Percentiles rank a stretch among this genome's conserved stretches.
Evolutionary conservation across 1,284 basidiomycete species (phyloP).

Genomic region (Gomphus sp.): DNA sequence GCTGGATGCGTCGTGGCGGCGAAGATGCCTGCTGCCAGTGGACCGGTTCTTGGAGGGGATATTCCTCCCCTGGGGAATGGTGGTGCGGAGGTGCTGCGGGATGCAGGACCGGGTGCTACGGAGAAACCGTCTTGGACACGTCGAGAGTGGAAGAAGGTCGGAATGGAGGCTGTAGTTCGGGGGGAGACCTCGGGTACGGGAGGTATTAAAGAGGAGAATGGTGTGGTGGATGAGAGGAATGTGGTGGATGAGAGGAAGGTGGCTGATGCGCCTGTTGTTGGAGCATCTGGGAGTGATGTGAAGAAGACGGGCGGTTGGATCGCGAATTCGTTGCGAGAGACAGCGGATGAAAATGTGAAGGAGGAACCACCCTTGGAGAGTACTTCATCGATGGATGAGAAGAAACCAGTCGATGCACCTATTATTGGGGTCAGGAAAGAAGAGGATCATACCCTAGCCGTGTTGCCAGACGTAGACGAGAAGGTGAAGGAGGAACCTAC

Average conservation of each 20-base stretch:
- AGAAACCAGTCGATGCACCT: background rate
- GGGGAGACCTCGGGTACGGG: background rate
- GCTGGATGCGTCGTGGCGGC: background rate
- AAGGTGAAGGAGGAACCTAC: slow-evolving; percentile 14
- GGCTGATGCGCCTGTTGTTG: background rate
- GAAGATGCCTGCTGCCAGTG: background rate
- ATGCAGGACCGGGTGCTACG: background rate
- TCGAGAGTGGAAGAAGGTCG: slow-evolving; percentile 29
- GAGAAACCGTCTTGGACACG: slow-evolving; percentile 27
- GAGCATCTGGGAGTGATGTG: background rate
- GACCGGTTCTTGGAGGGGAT: background rate
- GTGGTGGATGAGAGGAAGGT: background rate
- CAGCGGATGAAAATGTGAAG: too few species aligned
- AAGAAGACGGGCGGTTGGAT: slow-evolving; percentile 12
- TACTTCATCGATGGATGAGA: background rate
- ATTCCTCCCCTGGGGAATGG: background rate
- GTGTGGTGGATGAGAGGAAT: background rate
- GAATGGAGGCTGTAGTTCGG: slow-evolving; percentile 12
- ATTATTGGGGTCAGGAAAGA: slow-evolving; percentile 11
- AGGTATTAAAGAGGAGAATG: too few species aligned
- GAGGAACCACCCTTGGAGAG: too few species aligned
- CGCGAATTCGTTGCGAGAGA: background rate
- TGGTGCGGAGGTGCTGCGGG: background rate
- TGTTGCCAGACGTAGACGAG: background rate
- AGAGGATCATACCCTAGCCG: slow-evolving; percentile 5